Percentiles rank a stretch among this genome's conserved stretches.
These are phyloP conservation scores for Oxalis stricta DNA, from an alignment of 441 rosid species.

Conservation along the genomic window DNA sequence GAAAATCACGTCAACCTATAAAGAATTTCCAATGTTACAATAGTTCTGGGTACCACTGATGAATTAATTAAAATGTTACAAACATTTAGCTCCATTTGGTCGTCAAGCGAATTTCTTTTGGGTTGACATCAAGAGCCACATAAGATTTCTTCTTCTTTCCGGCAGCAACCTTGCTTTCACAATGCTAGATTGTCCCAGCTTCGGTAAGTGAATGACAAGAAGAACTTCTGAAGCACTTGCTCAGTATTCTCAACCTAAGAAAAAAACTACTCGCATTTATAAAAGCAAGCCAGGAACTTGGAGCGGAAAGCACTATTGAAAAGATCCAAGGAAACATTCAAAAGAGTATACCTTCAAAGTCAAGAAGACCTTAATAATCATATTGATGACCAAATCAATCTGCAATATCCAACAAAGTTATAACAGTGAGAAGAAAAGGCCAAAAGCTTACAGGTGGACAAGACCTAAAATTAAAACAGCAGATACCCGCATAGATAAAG, in stretches of 20 bases:
- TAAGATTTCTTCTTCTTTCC: slow-evolving; percentile 73
- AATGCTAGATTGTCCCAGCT: slow-evolving; percentile 52
- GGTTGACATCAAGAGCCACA: slow-evolving; percentile 45
- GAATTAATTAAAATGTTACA: slow-evolving; percentile 39
- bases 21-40: slow-evolving; percentile 60
- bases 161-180: slow-evolving; percentile 51
- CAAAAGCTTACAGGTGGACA: background rate
- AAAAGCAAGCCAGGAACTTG: no score
- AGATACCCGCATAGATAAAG: no score
- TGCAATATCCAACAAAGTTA: slow-evolving; percentile 24
- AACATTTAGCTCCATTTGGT: slow-evolving; percentile 61
- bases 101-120: slow-evolving; percentile 53
- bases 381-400: slow-evolving; percentile 85
- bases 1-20: slow-evolving; percentile 64
- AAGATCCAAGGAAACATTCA: no score
- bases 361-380: slow-evolving; percentile 67
- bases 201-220: slow-evolving; percentile 79
- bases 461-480: background rate
- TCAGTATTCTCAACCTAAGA: slow-evolving; percentile 75
- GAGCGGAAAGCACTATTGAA: no score
- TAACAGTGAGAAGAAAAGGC: slow-evolving; percentile 1
- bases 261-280: background rate
- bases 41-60: slow-evolving; percentile 49
- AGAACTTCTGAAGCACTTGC: slow-evolving; percentile 50
- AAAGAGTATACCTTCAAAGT: slow-evolving; percentile 97